phyloP scores from a whole-genome alignment of 2,329 filamentous ascomycete species.

The Fusarium robinianum region DNA sequence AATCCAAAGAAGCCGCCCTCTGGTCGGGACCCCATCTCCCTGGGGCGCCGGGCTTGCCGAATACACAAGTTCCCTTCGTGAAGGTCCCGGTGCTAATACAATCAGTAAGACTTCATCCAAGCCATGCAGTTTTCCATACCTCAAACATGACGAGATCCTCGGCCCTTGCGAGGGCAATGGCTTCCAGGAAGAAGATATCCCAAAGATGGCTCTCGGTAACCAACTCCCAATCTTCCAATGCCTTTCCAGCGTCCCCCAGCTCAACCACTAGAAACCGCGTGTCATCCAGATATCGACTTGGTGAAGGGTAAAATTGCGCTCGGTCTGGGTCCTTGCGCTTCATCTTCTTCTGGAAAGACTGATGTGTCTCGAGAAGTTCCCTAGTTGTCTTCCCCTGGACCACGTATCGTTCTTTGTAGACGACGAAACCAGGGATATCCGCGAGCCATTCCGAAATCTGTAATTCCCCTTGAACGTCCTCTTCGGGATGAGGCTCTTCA shows the following conservation, averaged over 20 bases:
- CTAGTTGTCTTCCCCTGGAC: conserved; percentile 60
- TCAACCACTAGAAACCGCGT: conserved; percentile 66
- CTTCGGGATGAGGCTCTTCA: conserved; percentile 60
- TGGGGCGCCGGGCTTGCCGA: conserved; percentile 46
- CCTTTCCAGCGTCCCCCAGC: conserved; percentile 64
- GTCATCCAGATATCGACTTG: conserved; percentile 60
- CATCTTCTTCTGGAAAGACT: conserved; percentile 57
- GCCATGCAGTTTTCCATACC: conserved; percentile 43
- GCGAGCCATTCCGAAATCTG: conserved; percentile 67
- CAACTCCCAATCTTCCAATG: conserved; percentile 63
- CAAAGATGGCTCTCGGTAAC: conserved; percentile 57
- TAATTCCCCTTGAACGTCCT: conserved; percentile 62
- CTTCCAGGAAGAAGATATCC: conserved; percentile 65
- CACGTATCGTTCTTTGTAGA: conserved; percentile 67
- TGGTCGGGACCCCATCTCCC: conserved; percentile 38
- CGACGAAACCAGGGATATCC: conserved; percentile 66
- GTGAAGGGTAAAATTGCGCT: conserved; percentile 65
- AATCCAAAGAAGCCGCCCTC: conserved; percentile 56
- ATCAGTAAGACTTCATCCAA: conserved; percentile 9
- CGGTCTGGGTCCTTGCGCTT: conserved; percentile 60
- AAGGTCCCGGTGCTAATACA: conserved; percentile 62
- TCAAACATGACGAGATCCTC: conserved; percentile 64
- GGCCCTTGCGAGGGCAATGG: conserved; percentile 63
- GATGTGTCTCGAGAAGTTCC: conserved; percentile 62
- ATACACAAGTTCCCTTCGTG: conserved; percentile 70